Evolutionary conservation across 2,329 filamentous ascomycete species (phyloP).

Genomic region (Monosporascus sp.): DNA sequence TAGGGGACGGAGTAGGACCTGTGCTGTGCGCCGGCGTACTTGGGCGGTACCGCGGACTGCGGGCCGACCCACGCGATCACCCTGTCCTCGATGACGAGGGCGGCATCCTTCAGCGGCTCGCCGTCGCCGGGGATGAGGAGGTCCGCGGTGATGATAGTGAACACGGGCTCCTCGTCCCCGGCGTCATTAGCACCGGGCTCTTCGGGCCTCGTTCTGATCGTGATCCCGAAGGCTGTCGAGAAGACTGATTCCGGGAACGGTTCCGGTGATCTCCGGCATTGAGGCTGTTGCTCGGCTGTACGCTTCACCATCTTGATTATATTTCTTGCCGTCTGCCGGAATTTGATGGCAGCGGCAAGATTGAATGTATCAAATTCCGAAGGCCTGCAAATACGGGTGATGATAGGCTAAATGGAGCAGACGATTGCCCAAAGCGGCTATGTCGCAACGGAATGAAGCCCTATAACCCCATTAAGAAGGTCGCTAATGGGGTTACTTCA

Average conservation of each 20-base stretch:
- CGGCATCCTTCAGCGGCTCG: constrained; percentile 25
- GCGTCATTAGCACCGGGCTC: constrained; percentile 1
- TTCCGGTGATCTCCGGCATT: constrained; percentile 3
- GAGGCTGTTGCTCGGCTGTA: constrained; percentile 1
- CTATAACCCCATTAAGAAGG: not conserved
- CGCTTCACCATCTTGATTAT: constrained; percentile 19
- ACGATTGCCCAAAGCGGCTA: not conserved
- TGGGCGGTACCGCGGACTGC: constrained; percentile 19
- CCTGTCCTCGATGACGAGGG: constrained; percentile 31
- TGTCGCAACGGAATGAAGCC: not conserved
- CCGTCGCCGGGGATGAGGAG: constrained; percentile 35
- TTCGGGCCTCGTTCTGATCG: constrained; percentile 16
- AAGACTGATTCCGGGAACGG: constrained; percentile 16
- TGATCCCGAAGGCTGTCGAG: constrained; percentile 26
- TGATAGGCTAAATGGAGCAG: not conserved
- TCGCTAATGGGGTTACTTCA: not conserved
- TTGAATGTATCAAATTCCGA: not conserved
- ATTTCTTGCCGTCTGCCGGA: not conserved
- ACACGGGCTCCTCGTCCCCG: constrained; percentile 20
- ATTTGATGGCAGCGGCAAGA: not conserved
- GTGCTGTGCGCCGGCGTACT: constrained; percentile 24
- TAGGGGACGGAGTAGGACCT: constrained; percentile 22
- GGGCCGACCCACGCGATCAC: constrained; percentile 35
- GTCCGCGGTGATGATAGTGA: constrained; percentile 29
- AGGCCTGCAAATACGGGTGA: not conserved